A percentile compares a stretch with the other conserved stretches of the same genome.
Evolutionary conservation across 116 monocot genomes (phyloP).

Genomic region (Iris pallida): DNA sequence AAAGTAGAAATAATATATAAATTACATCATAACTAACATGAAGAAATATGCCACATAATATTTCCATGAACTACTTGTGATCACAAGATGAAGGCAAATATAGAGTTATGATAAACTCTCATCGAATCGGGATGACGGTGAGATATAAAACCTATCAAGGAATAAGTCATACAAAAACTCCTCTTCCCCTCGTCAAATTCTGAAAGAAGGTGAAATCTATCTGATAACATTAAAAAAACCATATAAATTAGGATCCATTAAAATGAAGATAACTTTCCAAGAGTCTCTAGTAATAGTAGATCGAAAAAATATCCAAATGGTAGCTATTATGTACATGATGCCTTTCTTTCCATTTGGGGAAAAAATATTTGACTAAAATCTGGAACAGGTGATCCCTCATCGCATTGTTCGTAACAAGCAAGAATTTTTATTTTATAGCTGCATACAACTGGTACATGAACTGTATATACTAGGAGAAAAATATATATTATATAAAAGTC

Average conservation of each 20-base stretch:
- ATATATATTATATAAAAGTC: conserved; percentile 3
- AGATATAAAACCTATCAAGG: too few species aligned
- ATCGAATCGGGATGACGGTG: too few species aligned
- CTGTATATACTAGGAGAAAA: too few species aligned
- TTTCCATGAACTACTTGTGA: too few species aligned
- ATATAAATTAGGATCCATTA: conserved; percentile 1
- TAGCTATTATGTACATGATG: conserved; percentile 45
- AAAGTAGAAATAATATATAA: too few species aligned
- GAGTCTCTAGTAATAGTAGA: too few species aligned
- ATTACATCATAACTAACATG: too few species aligned
- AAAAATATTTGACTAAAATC: conserved; percentile 59
- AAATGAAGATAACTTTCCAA: conserved; percentile 1
- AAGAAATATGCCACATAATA: too few species aligned
- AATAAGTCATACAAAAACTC: conserved; percentile 84
- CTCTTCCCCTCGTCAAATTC: conserved; percentile 99
- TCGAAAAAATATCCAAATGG: neutral
- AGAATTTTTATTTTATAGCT: conserved; percentile 67
- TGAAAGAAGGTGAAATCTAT: conserved; percentile 87
- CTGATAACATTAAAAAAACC: conserved; percentile 1
- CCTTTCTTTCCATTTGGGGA: conserved; percentile 83
- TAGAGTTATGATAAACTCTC: too few species aligned
- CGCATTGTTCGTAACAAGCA: conserved; percentile 75
- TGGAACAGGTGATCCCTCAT: conserved; percentile 78
- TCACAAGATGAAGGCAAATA: too few species aligned
- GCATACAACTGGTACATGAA: conserved; percentile 91